Conservation (phyloP, 225 moss, liverwort and hornwort genomes). For the Thuidium tamariscinum region DNA sequence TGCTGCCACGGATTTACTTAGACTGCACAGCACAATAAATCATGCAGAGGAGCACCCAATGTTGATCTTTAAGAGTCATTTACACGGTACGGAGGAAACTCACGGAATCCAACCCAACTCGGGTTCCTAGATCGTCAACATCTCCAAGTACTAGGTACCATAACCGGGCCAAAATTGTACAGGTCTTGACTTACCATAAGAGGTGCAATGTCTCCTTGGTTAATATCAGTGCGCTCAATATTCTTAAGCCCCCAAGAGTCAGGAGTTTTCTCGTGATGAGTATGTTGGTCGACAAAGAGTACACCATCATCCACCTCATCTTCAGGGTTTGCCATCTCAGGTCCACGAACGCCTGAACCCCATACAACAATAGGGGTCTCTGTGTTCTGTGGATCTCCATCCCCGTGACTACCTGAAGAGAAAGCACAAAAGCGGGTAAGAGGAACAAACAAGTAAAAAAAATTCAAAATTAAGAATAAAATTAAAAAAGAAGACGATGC, state of each 20-base stretch:
- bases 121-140: neutral
- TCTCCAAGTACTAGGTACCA: neutral
- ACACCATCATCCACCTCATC: constrained; percentile 51
- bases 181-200: constrained; percentile 55
- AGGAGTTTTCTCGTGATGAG: constrained; percentile 73
- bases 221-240: constrained; percentile 74
- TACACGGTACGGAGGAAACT: neutral
- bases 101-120: neutral
- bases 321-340: constrained; percentile 48
- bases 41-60: neutral
- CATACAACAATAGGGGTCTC: constrained; percentile 93
- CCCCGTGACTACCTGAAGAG: constrained; percentile 86
- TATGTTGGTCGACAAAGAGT: constrained; percentile 85
- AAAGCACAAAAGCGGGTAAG: neutral
- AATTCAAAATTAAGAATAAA: neutral
- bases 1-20: neutral
- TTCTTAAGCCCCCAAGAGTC: constrained; percentile 50
- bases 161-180: neutral
- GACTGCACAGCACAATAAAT: neutral
- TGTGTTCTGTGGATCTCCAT: constrained; percentile 94
- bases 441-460: neutral
- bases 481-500: neutral
- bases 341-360: constrained; percentile 90
- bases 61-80: neutral
- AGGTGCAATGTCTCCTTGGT: constrained; percentile 92